Base-by-base conservation (phyloP, 306 rosid genomes). In the Herpetospermum pedunculosum region DNA sequence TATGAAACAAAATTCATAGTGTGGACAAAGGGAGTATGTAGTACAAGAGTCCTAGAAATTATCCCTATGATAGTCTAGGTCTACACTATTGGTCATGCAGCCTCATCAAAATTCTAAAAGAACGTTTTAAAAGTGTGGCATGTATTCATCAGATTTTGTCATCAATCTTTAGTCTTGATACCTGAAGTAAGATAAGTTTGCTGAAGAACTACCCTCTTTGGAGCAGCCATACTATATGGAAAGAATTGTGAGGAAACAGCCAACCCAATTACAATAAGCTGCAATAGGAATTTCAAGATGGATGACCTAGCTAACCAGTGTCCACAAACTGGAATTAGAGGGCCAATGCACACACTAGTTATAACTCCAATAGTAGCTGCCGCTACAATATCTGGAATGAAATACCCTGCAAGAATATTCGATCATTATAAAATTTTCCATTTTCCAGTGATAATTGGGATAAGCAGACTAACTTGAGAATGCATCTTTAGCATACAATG, bases 191-290 rank as follows among this genome's bases (percentile, higher is more conserved):
- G 84, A 67, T 85, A 75, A 7, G 92, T 85, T 57, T 91, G 83
- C 86, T 95, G 99, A 78, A 95, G 87, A 81, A 87, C 81, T 69
- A 87, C 70, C 83, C 99, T 91, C 87, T 95, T 95, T 59, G 99
- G 99, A 37, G 97, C 97, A 46, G 82, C 85, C 19, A 16, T 70
- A 77, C 92, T 83, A 77, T 95, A 95, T 60, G 99, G 99, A 80
- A 95, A 95, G 84, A 95, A 88, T 78, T 91, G 99, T 21, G 92
- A 86, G 55, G 99, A 88, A 73, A 95, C 49, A 18, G 99, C 99
- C 86, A 89, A 75, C 58, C 83, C 88, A 78, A 84, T 73, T 68
- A 91, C 87, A 72, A 76, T 91, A 74, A 95, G 83, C 79, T 95
- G 97, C 73, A 91, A 77, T 81, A 91, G 77, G 81, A 91, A 78